A percentile compares a stretch with the other conserved stretches of the same genome.
phyloP scores from a whole-genome alignment of 2,329 filamentous ascomycete species.

The Sporothrix mexicana region DNA sequence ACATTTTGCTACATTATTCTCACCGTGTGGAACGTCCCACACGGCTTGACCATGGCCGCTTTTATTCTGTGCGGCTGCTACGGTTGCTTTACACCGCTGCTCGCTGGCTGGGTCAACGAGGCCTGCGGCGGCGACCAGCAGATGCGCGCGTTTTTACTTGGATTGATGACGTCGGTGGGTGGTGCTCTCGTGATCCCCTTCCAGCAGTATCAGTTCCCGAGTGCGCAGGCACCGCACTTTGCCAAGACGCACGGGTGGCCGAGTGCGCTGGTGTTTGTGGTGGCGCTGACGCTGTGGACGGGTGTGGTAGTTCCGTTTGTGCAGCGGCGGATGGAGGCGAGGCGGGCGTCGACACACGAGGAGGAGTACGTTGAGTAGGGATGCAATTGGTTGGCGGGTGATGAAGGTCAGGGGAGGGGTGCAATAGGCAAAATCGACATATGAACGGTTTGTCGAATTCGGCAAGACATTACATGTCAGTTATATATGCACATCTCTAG shows the following conservation, averaged over 20 bases:
- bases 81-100: slow-evolving; percentile 50
- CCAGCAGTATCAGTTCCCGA: slow-evolving; percentile 49
- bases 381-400: too few relatives aligned
- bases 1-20: slow-evolving; percentile 48
- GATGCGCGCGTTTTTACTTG: slow-evolving; percentile 50
- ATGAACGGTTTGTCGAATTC: too few relatives aligned
- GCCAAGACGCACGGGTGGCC: slow-evolving; percentile 47
- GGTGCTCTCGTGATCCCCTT: slow-evolving; percentile 49
- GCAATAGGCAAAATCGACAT: too few relatives aligned
- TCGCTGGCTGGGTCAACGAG: slow-evolving; percentile 51
- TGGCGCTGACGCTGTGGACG: slow-evolving; percentile 46
- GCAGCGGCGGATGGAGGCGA: too few relatives aligned
- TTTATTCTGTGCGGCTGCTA: too few relatives aligned
- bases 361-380: too few relatives aligned
- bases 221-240: slow-evolving; percentile 47
- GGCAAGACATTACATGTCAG: too few relatives aligned
- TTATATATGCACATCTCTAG: too few relatives aligned
- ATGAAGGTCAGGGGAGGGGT: too few relatives aligned
- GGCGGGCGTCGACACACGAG: background rate
- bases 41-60: too few relatives aligned
- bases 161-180: slow-evolving; percentile 49
- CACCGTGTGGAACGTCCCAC: slow-evolving; percentile 48
- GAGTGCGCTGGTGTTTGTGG: slow-evolving; percentile 44
- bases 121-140: slow-evolving; percentile 51
- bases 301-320: too few relatives aligned